A percentile compares a stretch with the other conserved stretches of the same genome.
phyloP scores from a whole-genome alignment of 2,329 filamentous ascomycete genomes.

The Colletotrichum graminicola region DNA sequence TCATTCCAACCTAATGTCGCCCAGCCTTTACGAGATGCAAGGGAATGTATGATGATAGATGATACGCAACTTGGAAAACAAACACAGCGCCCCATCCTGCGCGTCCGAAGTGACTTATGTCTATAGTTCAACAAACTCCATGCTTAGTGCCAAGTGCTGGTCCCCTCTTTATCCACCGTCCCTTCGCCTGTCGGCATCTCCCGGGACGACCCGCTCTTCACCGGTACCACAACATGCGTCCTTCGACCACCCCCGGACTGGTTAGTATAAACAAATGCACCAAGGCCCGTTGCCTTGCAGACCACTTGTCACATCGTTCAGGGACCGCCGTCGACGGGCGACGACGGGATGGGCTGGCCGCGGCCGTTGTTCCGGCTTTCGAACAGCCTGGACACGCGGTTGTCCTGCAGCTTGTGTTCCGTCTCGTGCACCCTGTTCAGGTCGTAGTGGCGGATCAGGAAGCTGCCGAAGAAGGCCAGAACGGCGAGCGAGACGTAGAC shows the following conservation, averaged over 20 bases:
- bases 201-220: no score
- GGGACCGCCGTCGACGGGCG: constrained; percentile 21
- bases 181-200: background rate
- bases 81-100: background rate
- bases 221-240: background rate
- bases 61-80: background rate
- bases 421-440: constrained; percentile 40
- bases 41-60: constrained; percentile 20
- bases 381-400: constrained; percentile 31
- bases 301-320: background rate
- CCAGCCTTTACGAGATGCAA: background rate
- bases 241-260: background rate
- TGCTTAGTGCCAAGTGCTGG: constrained; percentile 28
- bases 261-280: background rate
- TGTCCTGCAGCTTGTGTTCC: constrained; percentile 34
- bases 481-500: constrained; percentile 37
- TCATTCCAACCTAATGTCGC: background rate
- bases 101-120: constrained; percentile 6
- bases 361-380: constrained; percentile 9
- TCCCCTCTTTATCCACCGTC: background rate
- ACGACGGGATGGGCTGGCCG: constrained; percentile 26
- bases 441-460: constrained; percentile 40
- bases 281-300: background rate
- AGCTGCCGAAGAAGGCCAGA: constrained; percentile 36
- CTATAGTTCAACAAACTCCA: constrained; percentile 35